These are phyloP conservation scores for Symbiotaphrina buchneri DNA, from an alignment of 495 filamentous ascomycete species.

Conservation along the genomic window DNA sequence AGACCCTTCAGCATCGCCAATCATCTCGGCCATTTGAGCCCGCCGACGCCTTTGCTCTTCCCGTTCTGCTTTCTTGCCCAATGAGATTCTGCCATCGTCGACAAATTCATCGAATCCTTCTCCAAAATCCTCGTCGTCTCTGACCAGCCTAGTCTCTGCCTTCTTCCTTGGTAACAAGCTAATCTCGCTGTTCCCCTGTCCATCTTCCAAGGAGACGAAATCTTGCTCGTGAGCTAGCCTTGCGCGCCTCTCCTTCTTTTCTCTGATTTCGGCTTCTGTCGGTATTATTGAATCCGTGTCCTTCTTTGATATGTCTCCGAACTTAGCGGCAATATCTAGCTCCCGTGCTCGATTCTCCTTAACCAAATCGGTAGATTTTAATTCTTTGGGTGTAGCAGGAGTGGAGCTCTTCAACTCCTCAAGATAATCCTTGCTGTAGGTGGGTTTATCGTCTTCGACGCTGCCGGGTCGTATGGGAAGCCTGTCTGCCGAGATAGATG, in stretches of 20 bases:
- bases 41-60: slow-evolving; percentile 42
- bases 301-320: slow-evolving; percentile 20
- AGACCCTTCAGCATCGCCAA: slow-evolving; percentile 50
- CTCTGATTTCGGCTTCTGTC: slow-evolving; percentile 69
- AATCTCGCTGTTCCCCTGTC: slow-evolving; percentile 22
- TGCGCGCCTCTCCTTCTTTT: slow-evolving; percentile 76
- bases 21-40: slow-evolving; percentile 63
- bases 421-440: slow-evolving; percentile 70
- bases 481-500: slow-evolving; percentile 17
- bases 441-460: slow-evolving; percentile 44
- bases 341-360: too few species aligned
- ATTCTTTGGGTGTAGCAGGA: slow-evolving; percentile 47
- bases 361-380: slow-evolving; percentile 21
- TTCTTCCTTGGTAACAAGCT: slow-evolving; percentile 21
- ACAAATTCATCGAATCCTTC: slow-evolving; percentile 91
- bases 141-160: slow-evolving; percentile 48
- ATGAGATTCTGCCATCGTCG: slow-evolving; percentile 56
- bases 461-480: slow-evolving; percentile 31
- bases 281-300: slow-evolving; percentile 32
- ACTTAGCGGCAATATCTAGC: slow-evolving; percentile 46
- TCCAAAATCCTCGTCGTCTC: slow-evolving; percentile 81
- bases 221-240: slow-evolving; percentile 58
- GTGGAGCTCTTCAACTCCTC: slow-evolving; percentile 68
- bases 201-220: slow-evolving; percentile 51
- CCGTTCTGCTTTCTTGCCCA: slow-evolving; percentile 63